These are phyloP conservation scores for Lactifluus volemus DNA, from an alignment of 768 basidiomycete species.

Conservation along the genomic window DNA sequence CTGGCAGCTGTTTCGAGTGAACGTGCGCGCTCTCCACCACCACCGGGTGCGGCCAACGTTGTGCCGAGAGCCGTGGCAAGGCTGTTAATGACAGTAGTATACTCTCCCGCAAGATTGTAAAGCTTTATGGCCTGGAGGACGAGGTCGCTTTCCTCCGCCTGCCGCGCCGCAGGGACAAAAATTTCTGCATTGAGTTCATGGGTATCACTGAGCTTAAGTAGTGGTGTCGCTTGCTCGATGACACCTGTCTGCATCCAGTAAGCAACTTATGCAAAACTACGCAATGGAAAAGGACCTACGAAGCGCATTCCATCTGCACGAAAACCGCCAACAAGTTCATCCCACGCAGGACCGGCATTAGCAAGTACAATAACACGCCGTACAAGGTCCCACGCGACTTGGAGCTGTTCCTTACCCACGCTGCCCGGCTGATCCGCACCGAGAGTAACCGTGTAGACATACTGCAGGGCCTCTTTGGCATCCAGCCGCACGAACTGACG, in stretches of 20 bases:
- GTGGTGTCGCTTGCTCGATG: conserved; percentile 72
- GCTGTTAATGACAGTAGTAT: conserved; percentile 77
- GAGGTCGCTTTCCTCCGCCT: conserved; percentile 78
- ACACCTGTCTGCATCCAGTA: conserved; percentile 55
- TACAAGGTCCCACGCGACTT: conserved; percentile 71
- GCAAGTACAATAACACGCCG: conserved; percentile 71
- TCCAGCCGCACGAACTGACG: conserved; percentile 90
- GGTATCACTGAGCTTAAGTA: conserved; percentile 62
- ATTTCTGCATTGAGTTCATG: conserved; percentile 74
- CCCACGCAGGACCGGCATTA: conserved; percentile 77
- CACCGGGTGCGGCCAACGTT: conserved; percentile 56
- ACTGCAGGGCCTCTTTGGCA: conserved; percentile 89
- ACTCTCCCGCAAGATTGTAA: conserved; percentile 91
- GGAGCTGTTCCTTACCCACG: conserved; percentile 78
- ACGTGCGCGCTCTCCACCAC: conserved; percentile 53
- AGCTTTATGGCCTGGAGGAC: conserved; percentile 88
- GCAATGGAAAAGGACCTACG: conserved; percentile 38
- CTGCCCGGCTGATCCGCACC: conserved; percentile 60
- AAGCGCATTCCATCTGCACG: conserved; percentile 83
- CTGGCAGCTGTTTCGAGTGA: conserved; percentile 64
- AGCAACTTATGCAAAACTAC: neutral
- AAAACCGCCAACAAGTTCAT: conserved; percentile 91
- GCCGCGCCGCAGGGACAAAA: conserved; percentile 71
- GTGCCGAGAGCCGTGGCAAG: conserved; percentile 84
- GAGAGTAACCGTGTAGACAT: conserved; percentile 81